Base-by-base conservation (phyloP, 2,329 filamentous ascomycete species). In the Aspergillus costaricaensis region DNA sequence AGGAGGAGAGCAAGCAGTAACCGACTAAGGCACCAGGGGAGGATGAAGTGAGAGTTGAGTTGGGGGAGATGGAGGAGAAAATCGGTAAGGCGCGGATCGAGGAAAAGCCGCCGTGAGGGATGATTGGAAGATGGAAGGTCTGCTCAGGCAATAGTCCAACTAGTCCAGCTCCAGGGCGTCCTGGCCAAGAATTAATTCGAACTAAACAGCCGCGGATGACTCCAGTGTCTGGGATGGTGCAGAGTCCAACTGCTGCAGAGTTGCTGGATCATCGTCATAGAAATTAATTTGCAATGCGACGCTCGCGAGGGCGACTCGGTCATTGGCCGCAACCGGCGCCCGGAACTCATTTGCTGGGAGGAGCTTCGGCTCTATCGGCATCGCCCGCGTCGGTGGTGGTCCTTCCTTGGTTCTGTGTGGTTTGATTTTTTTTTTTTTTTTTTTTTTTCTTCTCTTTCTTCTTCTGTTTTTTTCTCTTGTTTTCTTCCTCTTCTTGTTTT, bases 21-120 rank as follows among this genome's bases (percentile, higher is more conserved):
- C 19, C 19, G 19, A 23, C 41, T 44, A 44, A 32, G 30, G 19
- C 27, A 19, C 52, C n/a, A 62, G 43, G 36, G 54, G 53, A 48
- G 60, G 54, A 51, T 41, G 55, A 55, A 53, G 19, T 27, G 14
- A 47, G 36, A 51, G 43, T 58, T 44, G 50, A 55, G 44, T 38
- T 47, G 39, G 43, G 47, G 49, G 54, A 49, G 9, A 12, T 50
- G 23, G 57, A 61, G 53, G 36, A 38, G 52, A 51, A 57, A 50
- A 53, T 48, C 60, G 64, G 60, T 62, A 64, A 49, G 58, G 62
- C 62, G 60, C 58, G 64, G 64, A 66, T 61, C 36, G 54, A 57
- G 54, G 55, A 48, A 58, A 56, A 55, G 47, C 61, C 55, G 59
- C 56, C 57, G 47, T 39, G 53, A 47, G 25, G 44, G 47, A 32